Evolutionary conservation across 495 filamentous ascomycete genomes (phyloP), one percentile per base, ranked within the genome.

Genomic region (Penicillium bialowiezense): DNA sequence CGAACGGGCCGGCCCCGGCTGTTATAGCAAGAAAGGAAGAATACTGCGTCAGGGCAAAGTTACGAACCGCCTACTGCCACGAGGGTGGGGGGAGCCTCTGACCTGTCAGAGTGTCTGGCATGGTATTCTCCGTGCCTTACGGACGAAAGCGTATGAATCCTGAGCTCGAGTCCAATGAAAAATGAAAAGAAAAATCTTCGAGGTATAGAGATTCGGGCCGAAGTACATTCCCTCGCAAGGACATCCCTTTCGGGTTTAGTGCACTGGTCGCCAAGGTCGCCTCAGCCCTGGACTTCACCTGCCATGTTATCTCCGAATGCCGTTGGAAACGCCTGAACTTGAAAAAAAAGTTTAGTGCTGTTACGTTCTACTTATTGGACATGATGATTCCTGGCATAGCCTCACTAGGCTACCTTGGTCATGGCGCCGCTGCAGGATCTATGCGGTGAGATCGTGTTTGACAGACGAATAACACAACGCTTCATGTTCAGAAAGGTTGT

Each of bases 191-290:
- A 20, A 50, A 40, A 42, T 34, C 18, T 10, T 12, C 32, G 31
- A 36, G 37, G 44, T 51, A 59, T 52, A 48, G 49, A 43, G 21
- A 56, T 44, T 58, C 49, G 55, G 53, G 48, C 56, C 48, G 51
- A 54, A 43, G 24, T 33, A 43, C 17, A 42, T n/a, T 26, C 21
- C 39, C 47, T 68, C 62, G 62, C 62, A 64, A 65, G 56, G 14
- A 43, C 38, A 55, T 37, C 68, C 59, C 36, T 31, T 62, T 53
- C 48, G 29, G 54, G 58, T 63, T 54, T 64, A 66, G 56, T 41
- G 33, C 12, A 14, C 23, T 31, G 29, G 21, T 42, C 20, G 37
- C 47, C 29, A 39, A 40, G 44, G 14, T 26, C 9, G n/a, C 29
- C 43, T 40, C 45, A 40, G 43, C 43, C 43, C 23, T 36, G 28